Conservation (phyloP, 306 rosid genomes). For the Ceratonia siliqua region DNA sequence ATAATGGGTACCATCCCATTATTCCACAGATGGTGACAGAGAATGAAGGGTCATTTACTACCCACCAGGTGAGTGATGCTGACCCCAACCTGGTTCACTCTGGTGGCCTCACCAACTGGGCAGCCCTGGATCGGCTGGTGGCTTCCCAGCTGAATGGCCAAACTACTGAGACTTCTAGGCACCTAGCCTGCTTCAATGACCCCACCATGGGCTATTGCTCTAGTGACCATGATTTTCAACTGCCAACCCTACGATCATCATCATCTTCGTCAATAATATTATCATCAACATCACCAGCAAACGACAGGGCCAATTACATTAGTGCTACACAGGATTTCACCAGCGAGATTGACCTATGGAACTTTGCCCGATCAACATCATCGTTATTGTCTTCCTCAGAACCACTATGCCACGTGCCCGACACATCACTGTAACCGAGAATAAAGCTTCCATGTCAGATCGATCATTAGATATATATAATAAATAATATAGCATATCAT, state of each 20-base stretch:
- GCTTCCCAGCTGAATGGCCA: constrained; percentile 85
- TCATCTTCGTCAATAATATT: constrained; percentile 40
- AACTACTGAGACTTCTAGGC: constrained; percentile 46
- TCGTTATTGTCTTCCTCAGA: constrained; percentile 59
- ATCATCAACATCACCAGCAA: constrained; percentile 32
- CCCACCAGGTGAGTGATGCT: constrained; percentile 31
- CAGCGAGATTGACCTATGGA: constrained; percentile 79
- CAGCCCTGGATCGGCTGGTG: constrained; percentile 72
- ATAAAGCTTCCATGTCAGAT: constrained; percentile 30
- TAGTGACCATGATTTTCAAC: constrained; percentile 46
- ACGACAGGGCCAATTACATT: not conserved
- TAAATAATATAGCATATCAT: constrained; percentile 26
- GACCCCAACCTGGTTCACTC: constrained; percentile 42
- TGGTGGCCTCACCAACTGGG: constrained; percentile 65
- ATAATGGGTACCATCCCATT: constrained; percentile 49
- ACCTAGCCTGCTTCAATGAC: constrained; percentile 51
- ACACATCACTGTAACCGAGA: constrained; percentile 42
- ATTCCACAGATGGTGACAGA: constrained; percentile 28
- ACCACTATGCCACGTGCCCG: constrained; percentile 64
- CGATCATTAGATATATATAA: constrained; percentile 36
- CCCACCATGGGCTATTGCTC: constrained; percentile 42
- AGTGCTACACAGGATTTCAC: constrained; percentile 40
- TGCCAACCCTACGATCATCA: constrained; percentile 57
- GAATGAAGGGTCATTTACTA: constrained; percentile 40
- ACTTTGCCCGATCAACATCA: constrained; percentile 54